Base-by-base conservation (phyloP, 371 early-diverging fungal species). In the Saksenaea vasiformis region DNA sequence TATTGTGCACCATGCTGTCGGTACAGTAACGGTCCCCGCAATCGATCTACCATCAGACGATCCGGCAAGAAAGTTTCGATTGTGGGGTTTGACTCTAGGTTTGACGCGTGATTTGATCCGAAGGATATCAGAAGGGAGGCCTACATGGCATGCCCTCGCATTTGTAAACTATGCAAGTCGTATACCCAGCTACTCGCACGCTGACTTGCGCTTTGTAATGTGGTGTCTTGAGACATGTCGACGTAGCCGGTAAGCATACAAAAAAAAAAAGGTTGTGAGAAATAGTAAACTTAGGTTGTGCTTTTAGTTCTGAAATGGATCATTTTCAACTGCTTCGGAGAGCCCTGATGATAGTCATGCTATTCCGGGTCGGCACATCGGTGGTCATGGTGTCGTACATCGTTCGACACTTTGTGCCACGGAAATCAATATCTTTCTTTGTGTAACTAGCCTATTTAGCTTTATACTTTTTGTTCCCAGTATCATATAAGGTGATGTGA, bases 21-120 rank as follows among this genome's bases (percentile, higher is more conserved):
- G 78, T 19, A 74, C 62, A 15, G 61, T 79, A 26, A 61, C 66
- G 5, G 74, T 77, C 38, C 72, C 77, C 1, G 73, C 79, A 1
- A 62, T 83, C 34, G 76, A 80, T 53, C 59, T 80, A 17, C 79
- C 83, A 9, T 69, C 73, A 5, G 70, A 74, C 35, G 71, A 77
- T 54, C 64, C 69, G 1, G 62, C 60, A 9, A 66, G 67, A 35
- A 65, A 60, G 4, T 66, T 87, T 39, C 74, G 85, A 14, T 62
- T 90, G 14, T 88, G 90, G 90, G 90, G 90, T 17, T 61, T 90
- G 54, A 90, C 90, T 0, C 58, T 90, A 58, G 82, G 85, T 36
- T 86, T 90, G 87, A 87, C 86, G 24, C 73, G 74, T 0, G 89
- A 90, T 59, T 61, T 90, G 24, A 62, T 88, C 44, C 74, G 80